These are phyloP conservation scores for Peniophora sp. DNA, from an alignment of 1,284 basidiomycete species.

Conservation along the genomic window DNA sequence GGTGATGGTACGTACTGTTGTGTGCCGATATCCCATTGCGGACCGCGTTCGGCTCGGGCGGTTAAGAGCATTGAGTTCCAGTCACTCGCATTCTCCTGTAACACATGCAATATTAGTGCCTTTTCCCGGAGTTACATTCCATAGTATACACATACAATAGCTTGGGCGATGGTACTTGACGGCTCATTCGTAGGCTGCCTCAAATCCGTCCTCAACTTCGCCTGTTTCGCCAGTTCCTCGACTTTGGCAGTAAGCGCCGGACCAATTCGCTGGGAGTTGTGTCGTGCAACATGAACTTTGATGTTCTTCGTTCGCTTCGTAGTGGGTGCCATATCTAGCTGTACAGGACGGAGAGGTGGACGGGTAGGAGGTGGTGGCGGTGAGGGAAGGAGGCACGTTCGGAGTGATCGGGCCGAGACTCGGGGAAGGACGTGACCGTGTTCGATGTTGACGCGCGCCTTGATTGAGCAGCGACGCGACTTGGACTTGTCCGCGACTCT, in stretches of 20 bases:
- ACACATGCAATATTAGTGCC: constrained; percentile 3
- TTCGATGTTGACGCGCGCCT: background rate
- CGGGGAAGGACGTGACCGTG: background rate
- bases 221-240: constrained; percentile 41
- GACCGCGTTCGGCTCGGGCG: constrained; percentile 70
- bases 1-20: constrained; percentile 49
- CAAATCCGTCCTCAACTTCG: constrained; percentile 43
- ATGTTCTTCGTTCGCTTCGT: constrained; percentile 38
- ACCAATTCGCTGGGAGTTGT: constrained; percentile 65
- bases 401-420: background rate
- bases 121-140: background rate
- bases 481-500: no score
- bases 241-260: constrained; percentile 53
- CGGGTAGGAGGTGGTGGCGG: constrained; percentile 1
- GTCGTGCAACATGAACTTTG: constrained; percentile 61
- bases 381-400: constrained; percentile 1
- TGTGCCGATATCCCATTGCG: constrained; percentile 80
- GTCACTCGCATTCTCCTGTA: constrained; percentile 77
- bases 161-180: constrained; percentile 39
- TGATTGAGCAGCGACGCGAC: no score
- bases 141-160: constrained; percentile 40
- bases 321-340: constrained; percentile 44
- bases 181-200: constrained; percentile 56
- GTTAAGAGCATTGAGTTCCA: constrained; percentile 76
- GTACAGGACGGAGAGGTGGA: background rate